Evolutionary conservation across 2,329 filamentous ascomycete species (phyloP).

Genomic region (Paraconiothyrium brasiliense): DNA sequence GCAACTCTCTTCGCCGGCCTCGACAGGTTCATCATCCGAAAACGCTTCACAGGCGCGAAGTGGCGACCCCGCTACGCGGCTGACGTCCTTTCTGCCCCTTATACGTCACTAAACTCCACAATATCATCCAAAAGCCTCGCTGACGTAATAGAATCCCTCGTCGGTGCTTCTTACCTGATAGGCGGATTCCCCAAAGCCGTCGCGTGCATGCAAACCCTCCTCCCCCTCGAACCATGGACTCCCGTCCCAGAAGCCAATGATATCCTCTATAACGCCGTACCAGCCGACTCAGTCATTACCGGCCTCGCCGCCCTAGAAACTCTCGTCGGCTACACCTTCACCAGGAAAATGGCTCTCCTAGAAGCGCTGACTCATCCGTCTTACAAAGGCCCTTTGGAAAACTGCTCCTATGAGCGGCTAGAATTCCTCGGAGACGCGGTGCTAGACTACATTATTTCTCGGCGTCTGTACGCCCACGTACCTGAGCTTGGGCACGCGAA

Average conservation of each 20-base stretch:
- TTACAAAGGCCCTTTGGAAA: conserved; percentile 52
- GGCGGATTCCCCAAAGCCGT: conserved; percentile 73
- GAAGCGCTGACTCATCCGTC: conserved; percentile 86
- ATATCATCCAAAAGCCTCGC: conserved; percentile 83
- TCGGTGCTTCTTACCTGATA: conserved; percentile 77
- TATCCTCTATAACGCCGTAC: conserved; percentile 32
- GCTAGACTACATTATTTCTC: conserved; percentile 79
- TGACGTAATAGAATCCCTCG: conserved; percentile 85
- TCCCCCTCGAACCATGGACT: conserved; percentile 67
- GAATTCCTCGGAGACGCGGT: conserved; percentile 90
- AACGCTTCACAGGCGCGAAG: conserved; percentile 71
- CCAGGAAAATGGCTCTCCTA: conserved; percentile 70
- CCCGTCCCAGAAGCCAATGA: conserved; percentile 38
- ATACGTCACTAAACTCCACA: conserved; percentile 40
- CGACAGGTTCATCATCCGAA: conserved; percentile 76
- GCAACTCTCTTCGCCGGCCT: conserved; percentile 72
- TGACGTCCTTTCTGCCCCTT: conserved; percentile 46
- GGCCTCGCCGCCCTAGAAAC: conserved; percentile 62
- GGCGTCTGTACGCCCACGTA: conserved; percentile 64
- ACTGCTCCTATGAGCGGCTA: conserved; percentile 73
- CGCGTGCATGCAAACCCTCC: conserved; percentile 67
- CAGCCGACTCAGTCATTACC: conserved; percentile 19
- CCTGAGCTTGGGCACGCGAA: conserved; percentile 60
- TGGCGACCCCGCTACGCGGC: conserved; percentile 75
- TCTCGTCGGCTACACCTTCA: conserved; percentile 77